These are phyloP conservation scores for Rhizopus sp. DNA, from an alignment of 371 early-diverging fungal species.

Conservation along the genomic window DNA sequence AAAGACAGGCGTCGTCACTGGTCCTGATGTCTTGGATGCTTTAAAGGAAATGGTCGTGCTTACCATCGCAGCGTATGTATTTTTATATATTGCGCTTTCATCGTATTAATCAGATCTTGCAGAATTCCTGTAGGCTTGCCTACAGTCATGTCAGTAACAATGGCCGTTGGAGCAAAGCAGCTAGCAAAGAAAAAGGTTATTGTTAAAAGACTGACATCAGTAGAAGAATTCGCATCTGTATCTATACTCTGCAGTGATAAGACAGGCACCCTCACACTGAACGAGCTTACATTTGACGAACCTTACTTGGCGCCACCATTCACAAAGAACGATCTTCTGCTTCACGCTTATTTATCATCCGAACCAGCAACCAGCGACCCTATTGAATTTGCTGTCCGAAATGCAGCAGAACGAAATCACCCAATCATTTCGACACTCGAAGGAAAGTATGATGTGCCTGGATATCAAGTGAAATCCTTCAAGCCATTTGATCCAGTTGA, in stretches of 20 bases:
- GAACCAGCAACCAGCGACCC: constrained; percentile 92
- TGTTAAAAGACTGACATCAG: constrained; percentile 92
- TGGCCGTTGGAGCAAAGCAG: constrained; percentile 94
- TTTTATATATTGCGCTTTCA: neutral
- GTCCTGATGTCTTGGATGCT: constrained; percentile 58
- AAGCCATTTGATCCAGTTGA: constrained; percentile 91
- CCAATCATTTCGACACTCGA: constrained; percentile 61
- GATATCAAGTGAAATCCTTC: constrained; percentile 85
- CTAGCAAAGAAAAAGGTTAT: constrained; percentile 93
- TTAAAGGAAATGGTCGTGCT: constrained; percentile 85
- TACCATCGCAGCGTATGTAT: constrained; percentile 85
- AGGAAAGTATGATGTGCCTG: constrained; percentile 69
- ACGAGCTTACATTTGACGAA: constrained; percentile 89
- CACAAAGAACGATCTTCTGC: constrained; percentile 80
- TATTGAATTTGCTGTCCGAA: constrained; percentile 87
- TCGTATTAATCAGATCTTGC: neutral
- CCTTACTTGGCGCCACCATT: constrained; percentile 77
- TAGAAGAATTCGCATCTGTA: constrained; percentile 95
- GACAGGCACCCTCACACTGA: constrained; percentile 95
- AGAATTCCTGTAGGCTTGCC: constrained; percentile 94
- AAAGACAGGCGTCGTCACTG: constrained; percentile 31
- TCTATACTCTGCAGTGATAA: constrained; percentile 95
- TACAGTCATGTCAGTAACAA: constrained; percentile 96
- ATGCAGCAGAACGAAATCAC: constrained; percentile 78
- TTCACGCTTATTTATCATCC: constrained; percentile 84